These are phyloP conservation scores for Fusarium miscanthi DNA, from an alignment of 2,329 filamentous ascomycete species.

Conservation along the genomic window DNA sequence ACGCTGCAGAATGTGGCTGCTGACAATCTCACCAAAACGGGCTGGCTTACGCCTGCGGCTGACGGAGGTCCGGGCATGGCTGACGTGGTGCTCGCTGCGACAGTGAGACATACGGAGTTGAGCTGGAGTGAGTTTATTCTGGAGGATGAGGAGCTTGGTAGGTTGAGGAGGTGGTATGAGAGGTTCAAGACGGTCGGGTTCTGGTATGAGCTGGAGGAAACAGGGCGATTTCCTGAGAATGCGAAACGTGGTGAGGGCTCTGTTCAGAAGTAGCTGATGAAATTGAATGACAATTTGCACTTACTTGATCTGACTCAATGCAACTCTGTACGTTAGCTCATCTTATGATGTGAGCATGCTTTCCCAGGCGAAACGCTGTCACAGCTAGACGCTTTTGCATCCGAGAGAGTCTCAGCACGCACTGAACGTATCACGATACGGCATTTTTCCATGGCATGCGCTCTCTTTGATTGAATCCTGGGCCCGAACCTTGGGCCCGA, in stretches of 20 bases:
- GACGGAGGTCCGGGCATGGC: neutral
- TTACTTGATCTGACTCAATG: neutral
- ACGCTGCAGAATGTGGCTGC: neutral
- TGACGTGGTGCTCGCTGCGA: neutral
- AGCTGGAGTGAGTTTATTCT: neutral
- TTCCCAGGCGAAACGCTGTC: neutral
- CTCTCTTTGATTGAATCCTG: too few relatives aligned
- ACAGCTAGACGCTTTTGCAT: neutral
- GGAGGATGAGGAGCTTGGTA: neutral
- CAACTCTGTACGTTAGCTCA: neutral
- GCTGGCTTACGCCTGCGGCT: neutral
- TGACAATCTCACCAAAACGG: neutral
- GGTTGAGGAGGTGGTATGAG: neutral
- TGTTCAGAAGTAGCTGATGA: neutral
- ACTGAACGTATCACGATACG: too few relatives aligned
- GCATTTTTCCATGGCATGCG: neutral
- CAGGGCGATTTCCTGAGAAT: neutral
- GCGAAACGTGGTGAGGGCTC: neutral
- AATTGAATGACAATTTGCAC: fast-evolving
- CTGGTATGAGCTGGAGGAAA: neutral
- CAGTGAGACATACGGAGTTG: neutral
- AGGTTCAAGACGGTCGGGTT: neutral
- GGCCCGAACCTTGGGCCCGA: too few relatives aligned
- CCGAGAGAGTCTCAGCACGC: too few relatives aligned
- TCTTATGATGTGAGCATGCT: fast-evolving